Percentiles rank a stretch among this genome's conserved stretches.
Evolutionary conservation across 78 protist genomes (phyloP).

Genomic region (Isochrysis galbana): DNA sequence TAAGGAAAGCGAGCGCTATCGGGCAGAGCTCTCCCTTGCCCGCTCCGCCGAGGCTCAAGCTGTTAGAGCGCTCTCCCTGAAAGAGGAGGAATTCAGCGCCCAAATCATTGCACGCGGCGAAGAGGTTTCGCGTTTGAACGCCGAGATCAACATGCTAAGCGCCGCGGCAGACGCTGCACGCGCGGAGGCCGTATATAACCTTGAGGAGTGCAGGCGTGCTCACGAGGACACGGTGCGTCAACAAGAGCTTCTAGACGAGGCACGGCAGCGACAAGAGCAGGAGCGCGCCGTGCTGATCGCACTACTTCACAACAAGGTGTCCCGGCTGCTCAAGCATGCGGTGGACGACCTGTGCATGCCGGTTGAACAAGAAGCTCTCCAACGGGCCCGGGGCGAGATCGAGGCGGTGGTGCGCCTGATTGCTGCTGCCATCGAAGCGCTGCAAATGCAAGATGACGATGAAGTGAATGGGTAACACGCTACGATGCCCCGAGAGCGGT

Average conservation of each 20-base stretch:
- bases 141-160: too few relatives aligned
- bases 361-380: not conserved
- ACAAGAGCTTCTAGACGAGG: not conserved
- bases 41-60: too few relatives aligned
- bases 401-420: not conserved
- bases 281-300: not conserved
- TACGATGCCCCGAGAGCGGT: too few relatives aligned
- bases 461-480: too few relatives aligned
- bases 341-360: not conserved
- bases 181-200: not conserved
- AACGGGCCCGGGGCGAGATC: not conserved
- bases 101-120: too few relatives aligned
- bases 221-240: not conserved
- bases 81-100: too few relatives aligned
- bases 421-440: not conserved
- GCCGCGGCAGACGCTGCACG: not conserved
- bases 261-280: not conserved
- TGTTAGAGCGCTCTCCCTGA: too few relatives aligned
- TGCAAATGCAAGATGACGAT: not conserved
- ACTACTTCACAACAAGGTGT: not conserved
- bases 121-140: too few relatives aligned
- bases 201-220: not conserved
- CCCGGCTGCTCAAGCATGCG: not conserved
- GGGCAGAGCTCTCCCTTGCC: too few relatives aligned
- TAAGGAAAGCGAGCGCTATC: too few relatives aligned